Base-by-base conservation (phyloP, 495 filamentous ascomycete genomes). In the Pyrenopolyporus hunteri region DNA sequence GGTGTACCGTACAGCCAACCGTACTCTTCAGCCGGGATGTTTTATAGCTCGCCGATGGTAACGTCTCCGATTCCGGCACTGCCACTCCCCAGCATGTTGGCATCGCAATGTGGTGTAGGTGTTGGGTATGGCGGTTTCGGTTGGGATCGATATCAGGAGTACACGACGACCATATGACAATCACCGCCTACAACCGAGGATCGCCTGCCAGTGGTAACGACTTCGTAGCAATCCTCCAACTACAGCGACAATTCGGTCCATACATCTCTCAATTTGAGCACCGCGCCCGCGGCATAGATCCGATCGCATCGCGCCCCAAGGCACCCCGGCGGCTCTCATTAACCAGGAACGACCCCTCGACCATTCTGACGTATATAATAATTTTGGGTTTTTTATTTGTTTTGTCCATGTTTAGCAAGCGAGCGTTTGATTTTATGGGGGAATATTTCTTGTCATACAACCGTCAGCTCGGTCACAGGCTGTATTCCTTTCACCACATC, bases 61-160 rank as follows among this genome's bases (percentile, higher is more conserved):
- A 85, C 70, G 75, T 89, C 90, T 32, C 84, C 87, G 52, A 86
- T 96, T 61, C 86, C 91, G 26, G 76, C 85, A 10, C 85, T 97
- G 17, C 91, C 93, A 40, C 81, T 98, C 26, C 93, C 94, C 14
- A 98, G 94, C 77, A 89, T 91, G 85, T 82, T 98, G 44, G 83
- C 89, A 57, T 83, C 83, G 68, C 90, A 91, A 73, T 98, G 94
- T 78, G 89, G 91, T 68, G 84, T 85, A 52, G 85, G 86, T 73
- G 73, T 82, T 58, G 89, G 89, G 11, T 92, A 89, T 74, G 86
- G 85, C 65, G 80, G 83, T 46, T 91, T 91, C 71, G 88, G 83
- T 56, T 97, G 94, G 92, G 87, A 87, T 66, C 77, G 81, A 53
- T 86, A 82, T 64, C 81, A 84, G 57, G 84, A 87, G 55, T 86